A percentile compares a stretch with the other conserved stretches of the same genome.
Conservation (phyloP, 768 basidiomycete genomes). For the Boletus bicolor region DNA sequence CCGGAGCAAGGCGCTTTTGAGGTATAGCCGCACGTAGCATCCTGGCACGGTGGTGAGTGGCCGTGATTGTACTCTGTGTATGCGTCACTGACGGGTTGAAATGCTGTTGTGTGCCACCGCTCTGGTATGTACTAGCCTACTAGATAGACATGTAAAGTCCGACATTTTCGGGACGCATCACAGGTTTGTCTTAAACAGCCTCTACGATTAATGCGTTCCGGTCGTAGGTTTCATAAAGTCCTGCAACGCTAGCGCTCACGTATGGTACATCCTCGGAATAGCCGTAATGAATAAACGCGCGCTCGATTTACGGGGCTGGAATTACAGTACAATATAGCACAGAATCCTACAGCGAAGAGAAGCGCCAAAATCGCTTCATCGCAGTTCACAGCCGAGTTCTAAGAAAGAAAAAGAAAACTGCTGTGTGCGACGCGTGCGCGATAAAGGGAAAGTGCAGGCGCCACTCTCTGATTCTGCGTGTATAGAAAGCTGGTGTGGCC, state of each 20-base stretch:
- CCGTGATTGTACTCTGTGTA: background rate
- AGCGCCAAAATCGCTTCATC: background rate
- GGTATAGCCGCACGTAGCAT: conserved; percentile 54
- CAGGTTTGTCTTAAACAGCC: background rate
- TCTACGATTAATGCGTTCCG: background rate
- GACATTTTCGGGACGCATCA: background rate
- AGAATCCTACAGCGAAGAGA: background rate
- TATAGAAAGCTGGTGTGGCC: background rate
- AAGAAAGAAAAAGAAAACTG: background rate
- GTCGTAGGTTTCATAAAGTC: conserved; percentile 2
- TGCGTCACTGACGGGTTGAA: background rate
- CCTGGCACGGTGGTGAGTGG: conserved; percentile 13
- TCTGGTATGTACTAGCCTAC: background rate
- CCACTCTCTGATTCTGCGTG: background rate
- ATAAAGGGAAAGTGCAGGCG: no score
- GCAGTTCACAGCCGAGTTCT: background rate
- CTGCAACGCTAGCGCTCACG: conserved; percentile 2
- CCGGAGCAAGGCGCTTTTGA: conserved; percentile 79
- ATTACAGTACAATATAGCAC: background rate
- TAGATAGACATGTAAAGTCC: background rate
- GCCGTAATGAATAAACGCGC: background rate
- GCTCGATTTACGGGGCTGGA: no score
- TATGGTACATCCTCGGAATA: background rate
- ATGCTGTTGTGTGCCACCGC: background rate
- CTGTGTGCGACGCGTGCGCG: background rate